Percentiles rank a stretch among this genome's conserved stretches.
Evolutionary conservation across 805 yeast genomes (phyloP).

Genomic region (Myxozyma neotropica): DNA sequence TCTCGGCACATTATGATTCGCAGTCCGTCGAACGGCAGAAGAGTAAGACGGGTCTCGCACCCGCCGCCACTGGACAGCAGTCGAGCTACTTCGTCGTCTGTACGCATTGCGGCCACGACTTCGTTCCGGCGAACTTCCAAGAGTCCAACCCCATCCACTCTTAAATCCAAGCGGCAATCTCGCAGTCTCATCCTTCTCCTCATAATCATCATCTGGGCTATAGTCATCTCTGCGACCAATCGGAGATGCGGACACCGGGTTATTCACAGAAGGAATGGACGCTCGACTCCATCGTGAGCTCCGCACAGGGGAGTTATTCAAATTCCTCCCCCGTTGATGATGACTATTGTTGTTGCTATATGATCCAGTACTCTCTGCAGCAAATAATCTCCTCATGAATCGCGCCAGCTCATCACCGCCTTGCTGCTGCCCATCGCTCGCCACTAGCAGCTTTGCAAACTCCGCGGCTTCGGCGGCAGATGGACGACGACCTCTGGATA

Average conservation of each 20-base stretch:
- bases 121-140: not conserved
- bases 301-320: not conserved
- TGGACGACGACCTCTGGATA: slow-evolving; percentile 7
- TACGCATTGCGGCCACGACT: slow-evolving; percentile 5
- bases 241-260: slow-evolving; percentile 5
- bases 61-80: not conserved
- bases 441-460: slow-evolving; percentile 11
- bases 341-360: not conserved
- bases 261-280: not conserved
- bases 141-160: slow-evolving; percentile 31
- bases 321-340: not conserved
- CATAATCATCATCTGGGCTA: not conserved
- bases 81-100: slow-evolving; percentile 9
- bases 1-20: not conserved
- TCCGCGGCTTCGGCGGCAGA: slow-evolving; percentile 12
- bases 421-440: slow-evolving; percentile 2
- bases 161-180: slow-evolving; percentile 24
- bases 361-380: not conserved
- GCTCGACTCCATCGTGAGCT: not conserved
- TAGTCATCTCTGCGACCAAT: not conserved
- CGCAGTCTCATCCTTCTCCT: not conserved
- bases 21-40: not conserved
- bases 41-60: slow-evolving; percentile 2
- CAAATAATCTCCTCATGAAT: slow-evolving; percentile 2
- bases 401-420: slow-evolving; percentile 9